Base-by-base conservation (phyloP, 1,284 basidiomycete species). In the Cryptococcus sp. region DNA sequence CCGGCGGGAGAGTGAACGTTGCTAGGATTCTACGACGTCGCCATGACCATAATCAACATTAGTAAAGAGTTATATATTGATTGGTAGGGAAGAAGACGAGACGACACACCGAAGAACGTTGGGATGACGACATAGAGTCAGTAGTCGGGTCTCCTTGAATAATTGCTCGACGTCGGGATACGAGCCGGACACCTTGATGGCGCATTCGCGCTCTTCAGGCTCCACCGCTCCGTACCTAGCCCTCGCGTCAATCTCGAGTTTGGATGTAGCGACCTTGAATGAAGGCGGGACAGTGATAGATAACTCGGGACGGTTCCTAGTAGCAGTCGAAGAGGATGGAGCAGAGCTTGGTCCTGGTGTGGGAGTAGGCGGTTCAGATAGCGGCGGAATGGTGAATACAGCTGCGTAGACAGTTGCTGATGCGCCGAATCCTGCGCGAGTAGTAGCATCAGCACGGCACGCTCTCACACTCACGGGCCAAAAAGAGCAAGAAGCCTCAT, bases 1-100 rank as follows among this genome's bases (percentile, higher is more conserved):
- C 73, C 3, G 75, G 74, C 3, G 75, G 74, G 0, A 77, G 58
- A 3, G 74, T 77, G 54, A 75, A 77, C 0, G 74, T 68, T 1
- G 75, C 62, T 11, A 76, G 57, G 19, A 76, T 71, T 16, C 74
- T 74, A 39, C n/a, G 42, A 16, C 41, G 10, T 16, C 13, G 20
- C 5, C n/a, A 17, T 20, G 16, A 35, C 45, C 31, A 54, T 23
- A 25, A 6, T 42, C 25, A n/a, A 39, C 22, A 38, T 31, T 17
- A 16, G 38, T 35, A 44, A 15, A 48, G 1, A 6, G 10, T 11
- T 19, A 23, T 31, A 35, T 35, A 13, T 3, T 35, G 8, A 2
- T 5, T 15, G 35, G 39, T 35, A 35, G 20, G 7, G 17, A 46
- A 10, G 35, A 22, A 50, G 39, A 25, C 35, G 7, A 15, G 5